A percentile compares a stretch with the other conserved stretches of the same genome.
Conservation (phyloP, 192 early-diverging fungal genomes). For the Entomortierella parvispora region DNA sequence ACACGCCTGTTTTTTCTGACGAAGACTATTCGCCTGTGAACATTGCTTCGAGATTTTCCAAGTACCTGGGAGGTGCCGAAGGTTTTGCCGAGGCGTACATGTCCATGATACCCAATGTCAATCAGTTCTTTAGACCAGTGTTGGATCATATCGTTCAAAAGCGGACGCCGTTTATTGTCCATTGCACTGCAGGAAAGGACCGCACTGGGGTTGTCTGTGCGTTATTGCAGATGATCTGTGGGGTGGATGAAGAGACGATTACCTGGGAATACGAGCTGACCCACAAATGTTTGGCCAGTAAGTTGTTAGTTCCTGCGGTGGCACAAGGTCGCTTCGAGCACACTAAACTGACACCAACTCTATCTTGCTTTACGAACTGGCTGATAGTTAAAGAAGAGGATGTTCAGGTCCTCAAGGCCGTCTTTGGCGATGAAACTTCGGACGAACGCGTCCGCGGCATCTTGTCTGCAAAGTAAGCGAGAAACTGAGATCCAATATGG, state of each 20-base stretch:
- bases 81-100: conserved; percentile 59
- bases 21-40: conserved; percentile 63
- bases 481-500: background rate
- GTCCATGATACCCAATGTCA: conserved; percentile 49
- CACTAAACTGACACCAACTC: too few species aligned
- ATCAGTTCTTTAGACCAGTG: conserved; percentile 42
- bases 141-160: conserved; percentile 55
- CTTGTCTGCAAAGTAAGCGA: conserved; percentile 15
- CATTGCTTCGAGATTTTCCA: conserved; percentile 55
- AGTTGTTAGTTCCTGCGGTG: background rate
- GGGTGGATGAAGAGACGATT: conserved; percentile 71
- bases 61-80: conserved; percentile 57
- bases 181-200: conserved; percentile 77
- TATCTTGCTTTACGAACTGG: background rate
- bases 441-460: conserved; percentile 7
- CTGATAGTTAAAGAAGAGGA: conserved; percentile 18
- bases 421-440: conserved; percentile 6
- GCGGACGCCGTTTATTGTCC: conserved; percentile 60
- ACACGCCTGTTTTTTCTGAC: conserved; percentile 58
- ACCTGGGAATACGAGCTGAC: conserved; percentile 68
- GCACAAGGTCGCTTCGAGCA: too few species aligned
- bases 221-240: conserved; percentile 63
- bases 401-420: conserved; percentile 4
- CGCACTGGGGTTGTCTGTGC: conserved; percentile 68
- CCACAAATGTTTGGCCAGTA: conserved; percentile 10